Base-by-base conservation (phyloP, 2,329 filamentous ascomycete species). In the Periglandula ipomoeae region DNA sequence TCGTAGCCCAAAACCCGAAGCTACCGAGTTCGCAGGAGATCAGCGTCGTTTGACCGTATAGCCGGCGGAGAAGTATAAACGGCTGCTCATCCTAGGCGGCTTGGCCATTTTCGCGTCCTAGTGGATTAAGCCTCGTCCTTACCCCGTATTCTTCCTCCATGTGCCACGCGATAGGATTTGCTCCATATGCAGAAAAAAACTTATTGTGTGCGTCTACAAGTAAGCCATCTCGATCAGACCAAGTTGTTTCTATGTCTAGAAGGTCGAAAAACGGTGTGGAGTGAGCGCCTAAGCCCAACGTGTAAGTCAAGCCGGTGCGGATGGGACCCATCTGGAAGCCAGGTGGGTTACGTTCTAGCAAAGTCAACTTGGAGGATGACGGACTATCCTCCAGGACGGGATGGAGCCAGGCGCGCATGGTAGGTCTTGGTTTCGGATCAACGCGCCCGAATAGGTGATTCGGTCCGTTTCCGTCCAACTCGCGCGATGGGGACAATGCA, bases 401-500 rank as follows among this genome's bases (percentile, higher is more conserved):
- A 39, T 46, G 11, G 35, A 30, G 11, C 35, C n/a, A 24, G 8
- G 39, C 20, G 3, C 22, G n/a, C 22, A 13, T 26, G 35, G 24
- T 9, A 22, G 10, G 15, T 19, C 35, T 37, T 30, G 44, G 35
- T 9, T 20, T 22, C 44, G 24, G 35, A 22, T 6, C 34, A 30
- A 27, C 34, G 34, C n/a, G 11, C 34, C 34, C 5, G 20, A 46
- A 46, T 0, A 10, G 34, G 35, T n/a, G 19, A 30, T 8, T 30
- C 15, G 2, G 24, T 46, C 44, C 35, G 35, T 15, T 17, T 27
- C 23, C n/a, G 15, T 30, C 13, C 2, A 30, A 30, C 13, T 30
- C 2, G 9, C 11, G 5, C 11, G 26, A 6, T 27, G 5, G 55
- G 60, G 10, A 51, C 51, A 17, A 64, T 64, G 3, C 68, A 68